Percentiles rank a stretch among this genome's conserved stretches.
phyloP scores from a whole-genome alignment of 2,329 filamentous ascomycete species.

The Fusarium dlaminii region DNA sequence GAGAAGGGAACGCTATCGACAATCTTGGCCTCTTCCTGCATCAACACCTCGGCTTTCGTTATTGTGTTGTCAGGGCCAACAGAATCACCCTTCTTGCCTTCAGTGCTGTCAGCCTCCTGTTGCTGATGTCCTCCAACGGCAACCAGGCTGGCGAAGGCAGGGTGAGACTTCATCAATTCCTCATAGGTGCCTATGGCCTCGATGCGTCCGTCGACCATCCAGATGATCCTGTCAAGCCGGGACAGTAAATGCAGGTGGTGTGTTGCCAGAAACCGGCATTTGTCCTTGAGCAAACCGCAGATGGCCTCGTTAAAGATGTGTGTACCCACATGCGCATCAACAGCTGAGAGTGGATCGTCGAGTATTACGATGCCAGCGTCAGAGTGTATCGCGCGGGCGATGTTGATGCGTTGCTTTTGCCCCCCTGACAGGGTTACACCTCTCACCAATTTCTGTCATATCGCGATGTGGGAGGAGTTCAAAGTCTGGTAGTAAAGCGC shows the following conservation, averaged over 20 bases:
- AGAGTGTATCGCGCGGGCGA: not conserved
- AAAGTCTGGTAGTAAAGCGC: not conserved
- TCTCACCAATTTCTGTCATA: not conserved
- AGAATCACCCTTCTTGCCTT: not conserved
- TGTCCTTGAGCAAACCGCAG: not conserved
- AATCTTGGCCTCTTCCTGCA: not conserved
- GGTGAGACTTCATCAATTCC: not conserved
- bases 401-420: not conserved
- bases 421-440: not conserved
- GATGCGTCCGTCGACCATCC: not conserved
- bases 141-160: not conserved
- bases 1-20: not conserved
- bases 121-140: not conserved
- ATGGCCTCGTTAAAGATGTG: not conserved
- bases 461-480: not conserved
- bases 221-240: not conserved
- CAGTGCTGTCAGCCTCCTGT: not conserved
- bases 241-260: not conserved
- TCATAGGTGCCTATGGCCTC: not conserved
- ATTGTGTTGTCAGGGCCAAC: not conserved
- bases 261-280: not conserved
- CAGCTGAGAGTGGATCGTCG: not conserved
- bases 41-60: not conserved
- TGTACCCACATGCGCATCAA: not conserved
- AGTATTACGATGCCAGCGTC: not conserved